Conservation (phyloP, 1,139 yeast species). For the Hemisphaericaspora xylofermentans region DNA sequence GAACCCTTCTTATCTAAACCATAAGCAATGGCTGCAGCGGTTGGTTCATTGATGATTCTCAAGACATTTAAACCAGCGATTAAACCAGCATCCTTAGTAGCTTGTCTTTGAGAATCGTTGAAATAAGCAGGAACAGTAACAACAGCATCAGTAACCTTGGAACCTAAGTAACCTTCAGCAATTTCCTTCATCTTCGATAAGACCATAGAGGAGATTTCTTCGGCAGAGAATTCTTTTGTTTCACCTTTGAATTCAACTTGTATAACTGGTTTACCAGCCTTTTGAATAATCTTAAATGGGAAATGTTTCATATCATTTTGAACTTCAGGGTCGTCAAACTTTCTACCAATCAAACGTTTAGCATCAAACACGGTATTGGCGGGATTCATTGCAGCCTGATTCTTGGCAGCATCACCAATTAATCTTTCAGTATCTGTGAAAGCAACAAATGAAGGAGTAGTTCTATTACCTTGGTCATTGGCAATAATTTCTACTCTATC, state of each 20-base stretch:
- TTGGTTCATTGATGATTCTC: constrained; percentile 62
- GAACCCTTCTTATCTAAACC: constrained; percentile 49
- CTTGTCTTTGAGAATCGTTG: constrained; percentile 64
- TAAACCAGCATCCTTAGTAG: constrained; percentile 62
- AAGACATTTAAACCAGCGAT: constrained; percentile 60
- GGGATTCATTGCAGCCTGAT: constrained; percentile 72
- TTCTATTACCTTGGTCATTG: constrained; percentile 65
- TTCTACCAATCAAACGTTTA: constrained; percentile 68
- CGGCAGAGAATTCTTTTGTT: constrained; percentile 62
- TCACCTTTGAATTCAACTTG: constrained; percentile 68
- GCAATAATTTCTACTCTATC: constrained; percentile 72
- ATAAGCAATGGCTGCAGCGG: constrained; percentile 65
- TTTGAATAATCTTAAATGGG: constrained; percentile 60
- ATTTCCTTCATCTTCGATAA: constrained; percentile 65
- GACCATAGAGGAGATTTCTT: constrained; percentile 68
- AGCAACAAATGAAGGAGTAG: constrained; percentile 69
- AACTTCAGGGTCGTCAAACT: constrained; percentile 58
- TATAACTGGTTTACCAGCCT: constrained; percentile 59
- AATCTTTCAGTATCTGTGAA: constrained; percentile 67
- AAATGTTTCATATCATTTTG: constrained; percentile 58
- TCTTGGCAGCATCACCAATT: constrained; percentile 72
- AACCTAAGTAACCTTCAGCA: constrained; percentile 65
- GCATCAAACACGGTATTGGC: constrained; percentile 66
- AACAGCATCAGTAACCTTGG: constrained; percentile 64
- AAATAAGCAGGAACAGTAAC: constrained; percentile 70